Evolutionary conservation across 441 rosid species (phyloP).

Genomic region (Pelargonium australe): DNA sequence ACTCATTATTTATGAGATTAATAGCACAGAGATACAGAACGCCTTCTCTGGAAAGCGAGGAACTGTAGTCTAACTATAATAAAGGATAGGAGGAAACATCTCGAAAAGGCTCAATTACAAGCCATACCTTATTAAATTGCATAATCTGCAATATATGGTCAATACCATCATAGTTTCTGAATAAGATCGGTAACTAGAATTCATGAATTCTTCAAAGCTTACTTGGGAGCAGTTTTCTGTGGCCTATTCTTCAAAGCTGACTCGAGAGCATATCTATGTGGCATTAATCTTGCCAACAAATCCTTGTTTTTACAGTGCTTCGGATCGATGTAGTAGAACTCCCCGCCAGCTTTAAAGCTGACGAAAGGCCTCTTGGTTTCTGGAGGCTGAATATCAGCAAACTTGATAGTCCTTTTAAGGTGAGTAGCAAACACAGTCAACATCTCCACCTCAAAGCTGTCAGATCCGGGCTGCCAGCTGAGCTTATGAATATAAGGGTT

Average conservation of each 20-base stretch:
- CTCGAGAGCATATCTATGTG: constrained; percentile 50
- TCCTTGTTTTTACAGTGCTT: constrained; percentile 88
- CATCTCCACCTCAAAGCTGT: constrained; percentile 88
- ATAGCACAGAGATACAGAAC: not conserved
- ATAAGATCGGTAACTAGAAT: not conserved
- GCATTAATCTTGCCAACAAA: constrained; percentile 69
- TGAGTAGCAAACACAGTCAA: constrained; percentile 76
- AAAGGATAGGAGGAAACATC: constrained; percentile 5
- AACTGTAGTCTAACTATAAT: not conserved
- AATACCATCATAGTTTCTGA: not conserved
- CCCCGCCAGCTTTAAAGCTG: constrained; percentile 68
- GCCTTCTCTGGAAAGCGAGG: not conserved
- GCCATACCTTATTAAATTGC: constrained; percentile 4
- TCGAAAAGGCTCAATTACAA: constrained; percentile 4
- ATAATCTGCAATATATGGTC: not conserved
- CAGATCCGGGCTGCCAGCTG: constrained; percentile 87
- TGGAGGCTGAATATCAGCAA: constrained; percentile 65
- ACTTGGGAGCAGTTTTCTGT: constrained; percentile 40
- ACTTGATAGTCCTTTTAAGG: constrained; percentile 55
- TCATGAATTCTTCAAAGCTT: constrained; percentile 70
- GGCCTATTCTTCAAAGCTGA: constrained; percentile 84
- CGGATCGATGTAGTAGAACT: constrained; percentile 59
- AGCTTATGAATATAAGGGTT: constrained; percentile 89
- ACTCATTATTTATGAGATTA: no score
- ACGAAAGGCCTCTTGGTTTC: constrained; percentile 80